Conservation (phyloP, 2,329 filamentous ascomycete genomes). For the Claviceps arundinis region DNA sequence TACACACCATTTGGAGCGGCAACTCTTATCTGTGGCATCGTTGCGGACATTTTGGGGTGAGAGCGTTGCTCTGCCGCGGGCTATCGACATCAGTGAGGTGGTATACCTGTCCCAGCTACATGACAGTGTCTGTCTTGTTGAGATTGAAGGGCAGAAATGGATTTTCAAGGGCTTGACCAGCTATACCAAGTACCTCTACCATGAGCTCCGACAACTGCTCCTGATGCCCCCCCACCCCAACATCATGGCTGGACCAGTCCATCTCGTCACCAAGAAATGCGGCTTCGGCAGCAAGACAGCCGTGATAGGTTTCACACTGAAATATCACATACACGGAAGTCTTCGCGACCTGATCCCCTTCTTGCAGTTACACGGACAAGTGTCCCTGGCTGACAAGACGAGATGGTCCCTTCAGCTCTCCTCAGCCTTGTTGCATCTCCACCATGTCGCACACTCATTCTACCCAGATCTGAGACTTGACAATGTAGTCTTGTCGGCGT, state of each 20-base stretch:
- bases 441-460: constrained; percentile 30
- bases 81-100: constrained; percentile 36
- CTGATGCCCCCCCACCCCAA: constrained; percentile 37
- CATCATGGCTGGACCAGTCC: constrained; percentile 36
- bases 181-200: constrained; percentile 46
- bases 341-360: constrained; percentile 42
- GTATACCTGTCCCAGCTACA: constrained; percentile 39
- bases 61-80: constrained; percentile 27
- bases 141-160: constrained; percentile 27
- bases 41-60: constrained; percentile 32
- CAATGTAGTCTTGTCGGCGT: constrained; percentile 40
- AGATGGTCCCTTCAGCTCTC: constrained; percentile 42
- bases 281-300: constrained; percentile 42
- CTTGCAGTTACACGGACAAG: constrained; percentile 30
- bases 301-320: constrained; percentile 43
- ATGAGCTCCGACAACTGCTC: constrained; percentile 44
- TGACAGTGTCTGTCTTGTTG: constrained; percentile 45
- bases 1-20: constrained; percentile 39
- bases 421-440: constrained; percentile 36
- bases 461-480: constrained; percentile 48
- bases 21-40: constrained; percentile 30
- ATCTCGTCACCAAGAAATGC: constrained; percentile 42
- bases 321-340: constrained; percentile 39
- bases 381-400: constrained; percentile 31
- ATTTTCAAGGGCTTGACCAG: constrained; percentile 47